Evolutionary conservation across 208 protist genomes (phyloP).

Genomic region (Lotmaria passim): DNA sequence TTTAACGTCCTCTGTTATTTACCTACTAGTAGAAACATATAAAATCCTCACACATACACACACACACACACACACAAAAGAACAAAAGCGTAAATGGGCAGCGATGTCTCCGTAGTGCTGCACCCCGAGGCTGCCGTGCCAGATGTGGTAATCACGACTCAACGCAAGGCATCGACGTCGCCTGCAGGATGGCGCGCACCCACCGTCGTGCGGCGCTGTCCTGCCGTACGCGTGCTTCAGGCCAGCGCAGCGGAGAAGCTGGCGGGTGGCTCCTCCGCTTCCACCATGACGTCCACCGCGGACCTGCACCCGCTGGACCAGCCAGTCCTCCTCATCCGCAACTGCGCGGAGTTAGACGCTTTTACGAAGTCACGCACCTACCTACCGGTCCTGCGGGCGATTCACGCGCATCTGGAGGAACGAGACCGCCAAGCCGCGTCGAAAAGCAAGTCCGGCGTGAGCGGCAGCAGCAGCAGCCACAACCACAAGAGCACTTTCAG

Average conservation of each 20-base stretch:
- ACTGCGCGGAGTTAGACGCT: constrained; percentile 19
- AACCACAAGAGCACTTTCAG: background rate
- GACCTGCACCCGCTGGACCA: constrained; percentile 9
- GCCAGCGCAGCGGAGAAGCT: constrained; percentile 4
- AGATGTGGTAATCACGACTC: constrained; percentile 8
- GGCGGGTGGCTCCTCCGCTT: constrained; percentile 3
- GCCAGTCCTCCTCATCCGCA: constrained; percentile 22
- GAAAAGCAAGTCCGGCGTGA: background rate
- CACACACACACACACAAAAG: background rate
- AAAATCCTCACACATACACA: background rate
- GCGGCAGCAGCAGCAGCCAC: background rate
- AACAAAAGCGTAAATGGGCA: too few species aligned
- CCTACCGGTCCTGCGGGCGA: constrained; percentile 16
- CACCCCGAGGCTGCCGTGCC: constrained; percentile 24
- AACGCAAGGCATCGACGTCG: background rate
- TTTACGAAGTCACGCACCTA: constrained; percentile 21
- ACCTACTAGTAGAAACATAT: background rate
- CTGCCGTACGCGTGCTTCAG: constrained; percentile 11
- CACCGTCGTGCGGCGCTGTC: constrained; percentile 17
- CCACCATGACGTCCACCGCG: background rate
- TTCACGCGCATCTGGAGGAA: constrained; percentile 9
- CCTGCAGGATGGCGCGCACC: background rate
- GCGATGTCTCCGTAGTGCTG: constrained; percentile 27
- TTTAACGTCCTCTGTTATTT: constrained; percentile 6
- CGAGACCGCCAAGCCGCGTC: background rate